Evolutionary conservation across 257 asterid species (phyloP), one percentile per base, ranked within the genome.

Genomic region (Fraxinus americana): DNA sequence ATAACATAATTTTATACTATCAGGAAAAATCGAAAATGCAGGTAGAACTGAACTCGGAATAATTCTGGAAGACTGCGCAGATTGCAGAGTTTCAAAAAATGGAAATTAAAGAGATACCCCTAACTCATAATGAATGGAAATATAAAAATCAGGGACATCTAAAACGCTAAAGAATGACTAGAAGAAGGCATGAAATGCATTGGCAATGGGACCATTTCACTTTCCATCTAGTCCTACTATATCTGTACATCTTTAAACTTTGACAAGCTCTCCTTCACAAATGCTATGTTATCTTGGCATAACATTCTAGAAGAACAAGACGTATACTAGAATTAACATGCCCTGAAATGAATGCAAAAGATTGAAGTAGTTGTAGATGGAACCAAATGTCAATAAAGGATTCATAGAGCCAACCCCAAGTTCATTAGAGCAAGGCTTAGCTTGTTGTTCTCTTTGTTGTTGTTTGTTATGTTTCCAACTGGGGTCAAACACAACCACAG

Each of bases 381-480:
- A 54, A 54, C 65, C 9, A 54, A 54, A 54, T 54, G 65, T 54
- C 65, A 54, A 54, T 54, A 54, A n/a, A 54, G 65, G 65, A 54
- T 54, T 17, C 65, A 54, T 54, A 54, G 65, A 19, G 23, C 65
- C 23, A 54, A 54, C 27, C 65, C 27, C 65, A 19, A 54, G 11
- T 54, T 5, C 65, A 54, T 7, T 54, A 54, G 27, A 19, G 27
- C 6, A 54, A 54, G 25, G 65, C 0, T 5, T 17, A 14, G 57
- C 57, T 48, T 48, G 39, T 36, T 36, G 39, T 36, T 36, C 9
- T 5, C 7, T 0, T 35, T 35, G 2, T 54, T 54, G 65, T 54
- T 54, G 65, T 54, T 54, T 54, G 65, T 54, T 19, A 54, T 54
- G 65, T 54, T 54, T 68, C 74, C 57, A 50, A 35, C 73, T 27